Base-by-base conservation (phyloP, 495 filamentous ascomycete genomes). In the Hypoxylon lienhwacheense region DNA sequence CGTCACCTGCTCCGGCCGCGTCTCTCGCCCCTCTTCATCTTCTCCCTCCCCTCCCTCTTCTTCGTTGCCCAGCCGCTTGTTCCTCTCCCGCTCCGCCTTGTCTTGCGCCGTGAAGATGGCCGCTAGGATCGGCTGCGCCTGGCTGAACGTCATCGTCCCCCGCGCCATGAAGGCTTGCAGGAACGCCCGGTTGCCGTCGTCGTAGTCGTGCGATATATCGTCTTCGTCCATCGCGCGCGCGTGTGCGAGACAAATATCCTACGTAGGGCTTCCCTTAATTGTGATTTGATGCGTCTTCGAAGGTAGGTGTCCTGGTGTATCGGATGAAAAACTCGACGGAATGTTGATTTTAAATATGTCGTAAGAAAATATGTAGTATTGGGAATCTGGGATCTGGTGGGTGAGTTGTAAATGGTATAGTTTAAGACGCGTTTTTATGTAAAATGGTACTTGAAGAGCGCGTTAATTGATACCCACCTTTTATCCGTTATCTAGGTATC, bases 101-200 rank as follows among this genome's bases (percentile, higher is more conserved):
- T 53, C 52, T 8, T 60, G 50, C 19, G 75, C 81, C 4, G 77
- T 81, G 50, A 87, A 73, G 44, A 98, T 93, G 11, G 81, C 81
- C 1, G 90, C 89, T 1, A 97, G 74, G 7, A 96, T 67, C 0
- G 82, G 81, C 51, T 85, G 81, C 3, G 84, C 83, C 48, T 95
- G 84, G 24, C 78, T 70, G 55, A 88, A 84, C 4, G 87, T 96
- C 67, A 96, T 73, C 16, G 81, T 80, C 5, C 85, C 85, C 12
- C 84, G 83, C 2, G 86, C 83, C 66, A 97, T 81, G 64, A 98
- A 87, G 53, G 87, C 88, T 74, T 98, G 93, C 0, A 97, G 73
- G 64, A 98, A 96, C n/a, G 92, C 91, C 35, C 90, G 87, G 68
- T 97, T 88, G 60, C 77, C 76, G 64, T 96, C 81, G 66, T 66